Conservation (phyloP, 257 asterid species). For the Craterostigma plantagineum region DNA sequence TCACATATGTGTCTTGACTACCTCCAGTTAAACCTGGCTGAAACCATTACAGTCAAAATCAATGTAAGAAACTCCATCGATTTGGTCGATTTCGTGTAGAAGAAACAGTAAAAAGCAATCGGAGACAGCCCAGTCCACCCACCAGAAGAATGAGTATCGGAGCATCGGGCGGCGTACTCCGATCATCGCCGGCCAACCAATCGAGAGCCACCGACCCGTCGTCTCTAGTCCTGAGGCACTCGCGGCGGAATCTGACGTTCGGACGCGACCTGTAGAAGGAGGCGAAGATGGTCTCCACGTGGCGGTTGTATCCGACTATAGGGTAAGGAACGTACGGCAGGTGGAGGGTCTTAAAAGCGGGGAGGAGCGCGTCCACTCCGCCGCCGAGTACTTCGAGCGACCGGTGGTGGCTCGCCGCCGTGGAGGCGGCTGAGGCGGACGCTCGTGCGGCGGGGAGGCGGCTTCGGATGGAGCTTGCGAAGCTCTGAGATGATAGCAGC, state of each 20-base stretch:
- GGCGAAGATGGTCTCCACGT: constrained; percentile 76
- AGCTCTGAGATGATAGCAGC: no score
- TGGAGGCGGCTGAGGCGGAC: constrained; percentile 11
- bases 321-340: constrained; percentile 53
- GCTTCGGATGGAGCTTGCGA: background rate
- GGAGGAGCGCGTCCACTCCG: constrained; percentile 39
- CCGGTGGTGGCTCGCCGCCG: constrained; percentile 28
- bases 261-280: constrained; percentile 69
- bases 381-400: constrained; percentile 76
- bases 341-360: constrained; percentile 41
- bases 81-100: no score
- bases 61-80: no score
- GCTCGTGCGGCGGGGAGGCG: constrained; percentile 11
- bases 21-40: constrained; percentile 99
- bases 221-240: constrained; percentile 73
- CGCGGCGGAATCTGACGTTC: constrained; percentile 51
- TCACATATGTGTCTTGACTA: constrained; percentile 62
- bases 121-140: constrained; percentile 15
- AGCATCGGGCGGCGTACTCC: constrained; percentile 30
- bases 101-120: no score
- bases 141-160: constrained; percentile 81
- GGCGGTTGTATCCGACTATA: constrained; percentile 43
- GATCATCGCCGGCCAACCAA: constrained; percentile 64
- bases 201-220: constrained; percentile 73
- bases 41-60: constrained; percentile 9